phyloP scores from a whole-genome alignment of 305 asterid genomes.

The Stenogyne calaminthoides region DNA sequence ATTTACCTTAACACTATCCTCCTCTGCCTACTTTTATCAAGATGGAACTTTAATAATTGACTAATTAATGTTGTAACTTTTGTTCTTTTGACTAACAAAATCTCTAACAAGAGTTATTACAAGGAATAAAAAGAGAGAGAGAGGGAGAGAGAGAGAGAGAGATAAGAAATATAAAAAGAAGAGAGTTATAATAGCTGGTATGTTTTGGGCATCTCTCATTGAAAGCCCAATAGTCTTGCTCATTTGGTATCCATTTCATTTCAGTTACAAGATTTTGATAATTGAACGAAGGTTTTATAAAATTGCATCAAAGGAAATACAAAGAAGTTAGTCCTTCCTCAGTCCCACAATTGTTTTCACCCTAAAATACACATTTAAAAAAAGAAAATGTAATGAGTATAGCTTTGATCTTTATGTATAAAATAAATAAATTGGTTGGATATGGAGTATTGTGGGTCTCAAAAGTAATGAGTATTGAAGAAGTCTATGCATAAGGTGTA shows the following conservation, averaged over 20 bases:
- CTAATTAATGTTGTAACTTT: not conserved
- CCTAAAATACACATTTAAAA: too few relatives aligned
- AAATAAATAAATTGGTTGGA: too few relatives aligned
- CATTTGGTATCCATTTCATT: not conserved
- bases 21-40: not conserved
- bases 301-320: not conserved
- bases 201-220: not conserved
- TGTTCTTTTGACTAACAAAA: not conserved
- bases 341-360: too few relatives aligned
- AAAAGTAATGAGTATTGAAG: too few relatives aligned
- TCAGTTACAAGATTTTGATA: not conserved
- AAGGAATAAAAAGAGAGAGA: too few relatives aligned
- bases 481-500: too few relatives aligned
- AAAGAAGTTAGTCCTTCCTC: too few relatives aligned
- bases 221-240: not conserved
- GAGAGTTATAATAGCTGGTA: not conserved
- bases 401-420: too few relatives aligned
- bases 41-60: not conserved
- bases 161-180: not conserved
- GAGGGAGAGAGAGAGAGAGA: too few relatives aligned
- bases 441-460: too few relatives aligned
- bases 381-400: too few relatives aligned
- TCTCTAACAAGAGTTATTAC: not conserved
- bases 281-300: not conserved
- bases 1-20: not conserved